phyloP scores from a whole-genome alignment of 225 moss, liverwort and hornwort species.

The Lunularia cruciata region DNA sequence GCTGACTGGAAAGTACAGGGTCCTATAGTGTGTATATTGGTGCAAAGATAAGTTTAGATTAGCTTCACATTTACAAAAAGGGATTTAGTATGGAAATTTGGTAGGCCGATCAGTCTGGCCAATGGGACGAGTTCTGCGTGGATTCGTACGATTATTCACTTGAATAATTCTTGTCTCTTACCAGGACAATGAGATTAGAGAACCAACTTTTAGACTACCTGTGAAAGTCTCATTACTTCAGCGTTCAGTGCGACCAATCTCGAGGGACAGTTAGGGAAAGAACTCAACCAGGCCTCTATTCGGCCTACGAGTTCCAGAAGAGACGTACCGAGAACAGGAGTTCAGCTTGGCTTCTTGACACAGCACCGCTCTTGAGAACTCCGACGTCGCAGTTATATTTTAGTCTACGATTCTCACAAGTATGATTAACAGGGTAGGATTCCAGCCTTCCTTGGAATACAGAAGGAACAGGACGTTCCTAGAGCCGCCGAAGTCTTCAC shows the following conservation, averaged over 20 bases:
- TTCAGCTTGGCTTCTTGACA: neutral
- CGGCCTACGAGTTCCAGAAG: neutral
- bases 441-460: neutral
- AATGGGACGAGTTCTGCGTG: neutral
- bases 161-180: neutral
- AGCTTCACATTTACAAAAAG: conserved; percentile 15
- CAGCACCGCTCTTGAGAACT: neutral
- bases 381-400: neutral
- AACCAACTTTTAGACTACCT: neutral
- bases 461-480: neutral
- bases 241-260: neutral
- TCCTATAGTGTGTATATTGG: conserved; percentile 3
- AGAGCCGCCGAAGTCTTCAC: neutral
- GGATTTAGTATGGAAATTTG: conserved; percentile 10
- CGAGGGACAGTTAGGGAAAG: neutral
- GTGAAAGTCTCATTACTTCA: conserved; percentile 9
- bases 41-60: conserved; percentile 10
- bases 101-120: neutral
- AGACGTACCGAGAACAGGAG: conserved; percentile 14
- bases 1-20: conserved; percentile 9
- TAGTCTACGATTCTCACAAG: neutral
- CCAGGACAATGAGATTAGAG: conserved; percentile 1
- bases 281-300: neutral
- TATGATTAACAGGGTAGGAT: neutral
- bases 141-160: conserved; percentile 1